Evolutionary conservation across 148 eudicot species (phyloP), one percentile per base, ranked within the genome.

Genomic region (Cornus controversa): DNA sequence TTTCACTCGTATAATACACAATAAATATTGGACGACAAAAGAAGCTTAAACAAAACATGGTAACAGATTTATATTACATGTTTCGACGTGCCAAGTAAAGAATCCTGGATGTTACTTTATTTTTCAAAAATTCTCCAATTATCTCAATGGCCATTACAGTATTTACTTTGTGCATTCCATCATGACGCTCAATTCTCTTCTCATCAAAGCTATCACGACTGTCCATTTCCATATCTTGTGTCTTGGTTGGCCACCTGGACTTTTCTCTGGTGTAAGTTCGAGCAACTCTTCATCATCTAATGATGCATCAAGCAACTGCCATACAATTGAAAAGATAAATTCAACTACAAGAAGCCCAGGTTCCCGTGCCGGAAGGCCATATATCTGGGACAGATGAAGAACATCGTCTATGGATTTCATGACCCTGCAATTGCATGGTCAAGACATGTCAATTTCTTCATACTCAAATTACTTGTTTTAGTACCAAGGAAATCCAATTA

Each of bases 291-390:
- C 98, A 83, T 95, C 98, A 71, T 91, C 96, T 28, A 95, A 84
- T 54, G 98, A 86, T 71, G 98, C 94, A 87, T 95, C 97, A 87
- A 93, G 82, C 70, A 95, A 81, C 80, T 91, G 86, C 96, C 97
- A 95, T 58, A 90, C 85, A 82, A 81, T 84, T 57, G 94, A 87
- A 72, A 95, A 89, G 65, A 93, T 67, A 81, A 90, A 91, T 70
- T 85, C 87, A 70, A 90, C 97, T 58, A 92, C 76, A 80, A 91
- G 85, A 83, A 87, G 72, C 84, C 94, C 97, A 68, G 92, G 90
- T 71, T 89, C 94, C 80, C 85, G 81, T 75, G 87, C 74, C 67
- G 81, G 87, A 86, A 91, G 60, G 25, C 88, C 92, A 84, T 85
- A 90, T 27, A 78, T 76, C 82, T 91, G 90, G 47, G 91, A 80